phyloP scores from a whole-genome alignment of 2,329 filamentous ascomycete genomes.

The Scopulariopsis brevicaulis region DNA sequence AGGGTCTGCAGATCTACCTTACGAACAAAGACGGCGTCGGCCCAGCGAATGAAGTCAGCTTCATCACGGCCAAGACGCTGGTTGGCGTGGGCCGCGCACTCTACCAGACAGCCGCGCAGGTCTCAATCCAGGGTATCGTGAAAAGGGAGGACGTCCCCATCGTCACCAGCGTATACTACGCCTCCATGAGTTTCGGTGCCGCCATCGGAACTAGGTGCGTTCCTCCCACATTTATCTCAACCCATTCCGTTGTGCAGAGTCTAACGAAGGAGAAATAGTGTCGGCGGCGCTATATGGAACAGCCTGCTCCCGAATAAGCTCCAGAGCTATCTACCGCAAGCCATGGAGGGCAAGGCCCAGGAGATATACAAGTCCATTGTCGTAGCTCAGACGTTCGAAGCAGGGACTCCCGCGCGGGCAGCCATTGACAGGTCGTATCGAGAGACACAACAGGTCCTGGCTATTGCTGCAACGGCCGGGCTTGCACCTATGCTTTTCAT shows the following conservation, averaged over 20 bases:
- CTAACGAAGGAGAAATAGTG: conserved; percentile 8
- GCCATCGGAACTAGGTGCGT: conserved; percentile 17
- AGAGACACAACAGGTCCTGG: conserved; percentile 15
- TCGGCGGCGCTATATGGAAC: conserved; percentile 24
- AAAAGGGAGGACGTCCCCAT: conserved; percentile 21
- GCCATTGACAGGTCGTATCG: conserved; percentile 15
- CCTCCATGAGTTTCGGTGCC: conserved; percentile 19
- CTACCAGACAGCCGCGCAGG: conserved; percentile 19
- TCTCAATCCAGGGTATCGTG: conserved; percentile 22
- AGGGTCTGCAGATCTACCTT: conserved; percentile 18
- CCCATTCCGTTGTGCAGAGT: not conserved
- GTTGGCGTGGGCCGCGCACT: conserved; percentile 22
- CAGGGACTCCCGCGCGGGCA: conserved; percentile 10
- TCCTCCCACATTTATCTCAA: not conserved
- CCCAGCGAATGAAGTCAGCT: conserved; percentile 18
- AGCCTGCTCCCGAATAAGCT: conserved; percentile 15
- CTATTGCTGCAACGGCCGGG: conserved; percentile 13
- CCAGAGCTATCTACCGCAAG: conserved; percentile 10
- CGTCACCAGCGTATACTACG: conserved; percentile 21
- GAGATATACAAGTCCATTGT: conserved; percentile 15
- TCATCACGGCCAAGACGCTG: conserved; percentile 20
- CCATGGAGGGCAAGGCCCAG: conserved; percentile 9
- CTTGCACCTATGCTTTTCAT: conserved; percentile 13
- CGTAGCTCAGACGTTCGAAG: conserved; percentile 11
- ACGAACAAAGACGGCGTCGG: conserved; percentile 13